Evolutionary conservation across 2,329 filamentous ascomycete genomes (phyloP).

Genomic region (Periconia macrospinosa): DNA sequence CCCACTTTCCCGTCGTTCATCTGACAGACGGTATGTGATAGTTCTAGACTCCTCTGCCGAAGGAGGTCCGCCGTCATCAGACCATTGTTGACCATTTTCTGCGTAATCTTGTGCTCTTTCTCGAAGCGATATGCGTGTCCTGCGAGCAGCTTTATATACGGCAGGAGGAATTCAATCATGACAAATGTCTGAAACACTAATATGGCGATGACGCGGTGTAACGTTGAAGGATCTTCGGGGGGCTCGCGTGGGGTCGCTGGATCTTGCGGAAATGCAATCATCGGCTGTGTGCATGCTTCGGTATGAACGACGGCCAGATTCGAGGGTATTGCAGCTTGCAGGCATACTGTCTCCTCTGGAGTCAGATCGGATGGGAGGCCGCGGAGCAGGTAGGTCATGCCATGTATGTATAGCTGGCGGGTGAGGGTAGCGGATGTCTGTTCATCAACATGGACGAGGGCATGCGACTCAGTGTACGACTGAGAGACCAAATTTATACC

Average conservation of each 20-base stretch:
- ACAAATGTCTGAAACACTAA: conserved; percentile 63
- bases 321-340: conserved; percentile 56
- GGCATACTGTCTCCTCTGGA: conserved; percentile 55
- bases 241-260: conserved; percentile 8
- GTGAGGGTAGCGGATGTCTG: conserved; percentile 51
- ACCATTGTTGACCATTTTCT: conserved; percentile 57
- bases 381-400: conserved; percentile 65
- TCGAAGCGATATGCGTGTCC: conserved; percentile 64
- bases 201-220: conserved; percentile 62
- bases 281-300: conserved; percentile 16
- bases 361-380: conserved; percentile 63
- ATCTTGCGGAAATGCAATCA: conserved; percentile 16
- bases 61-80: conserved; percentile 58
- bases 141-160: conserved; percentile 61
- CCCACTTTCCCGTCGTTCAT: conserved; percentile 69
- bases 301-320: conserved; percentile 17
- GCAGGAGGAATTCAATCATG: conserved; percentile 61
- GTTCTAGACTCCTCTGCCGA: conserved; percentile 54
- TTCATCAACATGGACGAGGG: conserved; percentile 24
- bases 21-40: conserved; percentile 59
- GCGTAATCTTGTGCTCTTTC: conserved; percentile 65
- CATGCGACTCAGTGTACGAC: conserved; percentile 50
- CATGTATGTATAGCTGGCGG: conserved; percentile 66
- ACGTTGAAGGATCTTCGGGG: conserved; percentile 47
- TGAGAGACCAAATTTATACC: conserved; percentile 52